Percentiles rank a stretch among this genome's conserved stretches.
These are phyloP conservation scores for Fusarium penzigii DNA, from an alignment of 2,329 filamentous ascomycete genomes.

Conservation along the genomic window DNA sequence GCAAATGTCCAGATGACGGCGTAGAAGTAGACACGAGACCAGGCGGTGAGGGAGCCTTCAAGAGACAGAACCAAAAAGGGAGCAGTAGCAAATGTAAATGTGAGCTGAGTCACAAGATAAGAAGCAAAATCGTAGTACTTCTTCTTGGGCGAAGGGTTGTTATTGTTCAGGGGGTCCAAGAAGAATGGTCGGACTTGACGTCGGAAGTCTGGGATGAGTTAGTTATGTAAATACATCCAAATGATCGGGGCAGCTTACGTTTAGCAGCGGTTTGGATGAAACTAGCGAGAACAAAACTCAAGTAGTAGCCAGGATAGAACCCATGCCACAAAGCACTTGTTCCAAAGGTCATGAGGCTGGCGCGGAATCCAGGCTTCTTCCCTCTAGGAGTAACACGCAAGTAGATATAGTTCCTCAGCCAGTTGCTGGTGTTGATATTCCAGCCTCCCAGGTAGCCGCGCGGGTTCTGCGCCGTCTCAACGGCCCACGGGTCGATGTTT, in stretches of 20 bases:
- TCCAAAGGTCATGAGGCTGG: conserved; percentile 88
- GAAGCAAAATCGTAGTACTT: conserved; percentile 82
- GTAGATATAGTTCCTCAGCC: conserved; percentile 95
- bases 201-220: conserved; percentile 68
- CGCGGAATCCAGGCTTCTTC: conserved; percentile 94
- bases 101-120: conserved; percentile 75
- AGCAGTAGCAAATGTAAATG: conserved; percentile 77
- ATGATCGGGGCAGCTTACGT: conserved; percentile 59
- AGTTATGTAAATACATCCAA: neutral
- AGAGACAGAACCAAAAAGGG: conserved; percentile 86
- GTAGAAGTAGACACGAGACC: conserved; percentile 90
- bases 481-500: conserved; percentile 83
- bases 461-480: conserved; percentile 93
- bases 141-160: conserved; percentile 69
- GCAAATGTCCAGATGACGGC: conserved; percentile 65
- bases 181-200: conserved; percentile 92
- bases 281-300: conserved; percentile 85
- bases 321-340: conserved; percentile 98
- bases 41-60: conserved; percentile 69
- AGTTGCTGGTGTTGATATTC: conserved; percentile 99
- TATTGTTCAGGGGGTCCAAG: conserved; percentile 70
- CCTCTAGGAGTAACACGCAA: conserved; percentile 91
- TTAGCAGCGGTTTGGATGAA: conserved; percentile 94
- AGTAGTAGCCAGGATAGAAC: conserved; percentile 95
- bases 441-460: conserved; percentile 87